phyloP scores from a whole-genome alignment of 1,284 basidiomycete species.

The Mycosarcoma mackinlayi region DNA sequence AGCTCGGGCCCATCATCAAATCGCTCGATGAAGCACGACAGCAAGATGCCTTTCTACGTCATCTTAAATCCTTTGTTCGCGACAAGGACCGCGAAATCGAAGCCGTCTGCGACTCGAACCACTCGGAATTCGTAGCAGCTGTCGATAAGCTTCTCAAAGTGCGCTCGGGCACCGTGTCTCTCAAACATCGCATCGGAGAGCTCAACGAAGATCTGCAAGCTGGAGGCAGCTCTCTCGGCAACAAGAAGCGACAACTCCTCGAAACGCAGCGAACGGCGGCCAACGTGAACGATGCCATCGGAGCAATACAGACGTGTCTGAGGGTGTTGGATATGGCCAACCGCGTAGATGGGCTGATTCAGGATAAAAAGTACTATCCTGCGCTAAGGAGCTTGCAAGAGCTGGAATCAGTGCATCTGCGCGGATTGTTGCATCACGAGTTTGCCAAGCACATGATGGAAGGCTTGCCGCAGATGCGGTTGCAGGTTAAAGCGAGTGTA shows the following conservation, averaged over 20 bases:
- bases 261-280: constrained; percentile 90
- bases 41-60: constrained; percentile 89
- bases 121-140: constrained; percentile 96
- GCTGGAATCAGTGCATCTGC: constrained; percentile 88
- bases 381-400: constrained; percentile 73
- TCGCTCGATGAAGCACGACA: constrained; percentile 85
- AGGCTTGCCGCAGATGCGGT: constrained; percentile 87
- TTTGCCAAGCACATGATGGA: constrained; percentile 92
- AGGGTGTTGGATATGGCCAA: constrained; percentile 94
- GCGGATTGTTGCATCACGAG: constrained; percentile 84
- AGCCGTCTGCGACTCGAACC: constrained; percentile 92
- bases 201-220: constrained; percentile 73
- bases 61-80: constrained; percentile 85
- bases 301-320: constrained; percentile 89
- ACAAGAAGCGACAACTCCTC: constrained; percentile 70
- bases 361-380: constrained; percentile 91
- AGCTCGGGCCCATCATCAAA: constrained; percentile 68
- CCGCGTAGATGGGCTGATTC: constrained; percentile 90
- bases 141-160: constrained; percentile 95
- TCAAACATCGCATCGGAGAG: constrained; percentile 73
- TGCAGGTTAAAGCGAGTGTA: constrained; percentile 90
- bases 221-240: constrained; percentile 56
- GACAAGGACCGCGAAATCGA: constrained; percentile 97
- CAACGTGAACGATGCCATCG: constrained; percentile 95
- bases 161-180: constrained; percentile 76